phyloP scores from a whole-genome alignment of 2,329 filamentous ascomycete genomes.

The Colletotrichum lentis region DNA sequence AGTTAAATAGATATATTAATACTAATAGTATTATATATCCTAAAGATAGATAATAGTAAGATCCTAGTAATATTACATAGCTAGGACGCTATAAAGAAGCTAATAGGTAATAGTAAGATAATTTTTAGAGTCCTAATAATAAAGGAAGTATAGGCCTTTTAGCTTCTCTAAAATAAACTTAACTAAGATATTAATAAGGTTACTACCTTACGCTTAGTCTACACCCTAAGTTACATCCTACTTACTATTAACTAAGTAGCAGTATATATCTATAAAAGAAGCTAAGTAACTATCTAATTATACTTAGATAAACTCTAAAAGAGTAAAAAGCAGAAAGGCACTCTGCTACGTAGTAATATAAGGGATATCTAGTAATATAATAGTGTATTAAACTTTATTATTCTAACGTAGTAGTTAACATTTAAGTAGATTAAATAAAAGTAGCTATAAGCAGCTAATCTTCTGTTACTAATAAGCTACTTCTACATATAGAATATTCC shows the following conservation, averaged over 20 bases:
- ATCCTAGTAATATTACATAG: slow-evolving; percentile 38
- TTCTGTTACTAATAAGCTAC: slow-evolving; percentile 57
- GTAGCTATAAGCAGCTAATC: slow-evolving; percentile 48
- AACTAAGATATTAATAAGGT: slow-evolving; percentile 12
- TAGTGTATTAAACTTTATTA: slow-evolving; percentile 42
- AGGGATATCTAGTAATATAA: slow-evolving; percentile 17
- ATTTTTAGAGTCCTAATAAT: slow-evolving; percentile 37
- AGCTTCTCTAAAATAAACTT: slow-evolving; percentile 42
- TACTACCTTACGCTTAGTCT: slow-evolving; percentile 7
- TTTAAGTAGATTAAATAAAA: slow-evolving; percentile 47
- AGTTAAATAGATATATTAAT: not conserved
- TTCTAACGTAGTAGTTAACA: slow-evolving; percentile 44
- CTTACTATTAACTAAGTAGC: slow-evolving; percentile 49
- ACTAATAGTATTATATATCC: slow-evolving; percentile 34
- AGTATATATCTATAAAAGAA: slow-evolving; percentile 48
- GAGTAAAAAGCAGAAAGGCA: slow-evolving; percentile 39
- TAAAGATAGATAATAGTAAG: slow-evolving; percentile 34
- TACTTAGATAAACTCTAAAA: slow-evolving; percentile 45
- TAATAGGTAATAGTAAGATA: slow-evolving; percentile 29
- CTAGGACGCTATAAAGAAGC: slow-evolving; percentile 32
- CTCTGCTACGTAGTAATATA: slow-evolving; percentile 40
- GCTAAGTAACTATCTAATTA: slow-evolving; percentile 39
- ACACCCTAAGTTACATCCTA: slow-evolving; percentile 46
- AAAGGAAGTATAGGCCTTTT: slow-evolving; percentile 43
- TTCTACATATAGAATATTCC: slow-evolving; percentile 54